Base-by-base conservation (phyloP, 805 yeast species). In the Jamesozyma rosinii region DNA sequence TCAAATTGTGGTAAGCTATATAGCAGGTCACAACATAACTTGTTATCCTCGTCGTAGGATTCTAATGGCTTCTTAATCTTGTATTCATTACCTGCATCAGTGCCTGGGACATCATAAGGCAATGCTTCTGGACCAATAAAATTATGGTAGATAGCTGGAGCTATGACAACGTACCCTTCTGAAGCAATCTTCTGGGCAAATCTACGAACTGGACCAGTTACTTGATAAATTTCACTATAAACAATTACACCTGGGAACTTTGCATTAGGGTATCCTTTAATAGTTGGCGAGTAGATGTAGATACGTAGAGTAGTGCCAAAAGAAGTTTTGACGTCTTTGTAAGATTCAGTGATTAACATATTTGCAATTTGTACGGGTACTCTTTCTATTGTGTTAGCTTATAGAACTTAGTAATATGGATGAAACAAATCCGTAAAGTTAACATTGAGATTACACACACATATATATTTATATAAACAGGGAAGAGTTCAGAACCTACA, bases 171-270 rank as follows among this genome's bases (percentile, higher is more conserved):
- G 60, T 74, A 83, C 0, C 94, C 94, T 56, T 80, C 82, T 19
- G 85, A 78, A 1, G 90, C 90, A 54, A 83, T 83, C 50, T 74
- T 79, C 52, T 80, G 80, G 26, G 86, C 90, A 56, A 83, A 79
- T 48, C 92, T 67, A 5, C 83, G 66, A 24, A 83, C 94, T 3
- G 94, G 92, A 0, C 94, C 94, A 6, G 86, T 79, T 14, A 69
- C 90, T 62, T 84, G 94, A 61, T 83, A 83, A 51, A 83, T 83
- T 61, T 83, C 94, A 43, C 85, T 77, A 64, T 77, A 83, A 14
- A 83, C 85, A 29, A 84, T 63, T 2, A 84, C 92, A 33, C 83
- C 94, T 1, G 94, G 92, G 56, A 83, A 83, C 57, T 77, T 79
- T 44, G 84, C 92, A 33, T 71, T 63, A n/a, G 92, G 90, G 63